phyloP scores from a whole-genome alignment of 441 rosid species.

The Croton laevigatus region DNA sequence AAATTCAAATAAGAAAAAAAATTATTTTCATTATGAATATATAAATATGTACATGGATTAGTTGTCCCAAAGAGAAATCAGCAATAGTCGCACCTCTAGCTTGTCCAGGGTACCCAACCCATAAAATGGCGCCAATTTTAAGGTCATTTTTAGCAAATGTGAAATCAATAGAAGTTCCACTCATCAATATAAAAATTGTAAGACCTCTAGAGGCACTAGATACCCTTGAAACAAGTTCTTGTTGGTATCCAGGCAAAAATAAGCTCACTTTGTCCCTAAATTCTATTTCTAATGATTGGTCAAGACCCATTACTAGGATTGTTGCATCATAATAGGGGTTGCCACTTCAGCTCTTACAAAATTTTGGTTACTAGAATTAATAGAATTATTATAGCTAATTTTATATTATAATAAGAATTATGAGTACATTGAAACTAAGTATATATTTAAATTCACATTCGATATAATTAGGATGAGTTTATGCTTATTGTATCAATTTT shows the following conservation, averaged over 20 bases:
- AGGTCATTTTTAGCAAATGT: slow-evolving; percentile 65
- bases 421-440: too few relatives aligned
- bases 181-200: slow-evolving; percentile 61
- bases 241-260: slow-evolving; percentile 81
- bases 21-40: too few relatives aligned
- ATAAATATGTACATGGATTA: slow-evolving; percentile 56
- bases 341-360: slow-evolving; percentile 43
- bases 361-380: slow-evolving; percentile 40
- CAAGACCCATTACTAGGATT: slow-evolving; percentile 84
- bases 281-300: slow-evolving; percentile 86
- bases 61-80: slow-evolving; percentile 67
- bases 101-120: slow-evolving; percentile 98
- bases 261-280: slow-evolving; percentile 62
- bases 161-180: slow-evolving; percentile 84
- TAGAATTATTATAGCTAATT: too few relatives aligned
- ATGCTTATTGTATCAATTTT: too few relatives aligned
- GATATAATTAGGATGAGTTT: too few relatives aligned
- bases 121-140: slow-evolving; percentile 56
- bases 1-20: too few relatives aligned
- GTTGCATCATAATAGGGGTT: slow-evolving; percentile 74
- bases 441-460: too few relatives aligned
- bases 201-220: slow-evolving; percentile 72
- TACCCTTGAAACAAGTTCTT: slow-evolving; percentile 62
- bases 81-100: slow-evolving; percentile 91
- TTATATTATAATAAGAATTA: too few relatives aligned